Conservation (phyloP, 768 basidiomycete genomes). For the Cytidiella melzeri region DNA sequence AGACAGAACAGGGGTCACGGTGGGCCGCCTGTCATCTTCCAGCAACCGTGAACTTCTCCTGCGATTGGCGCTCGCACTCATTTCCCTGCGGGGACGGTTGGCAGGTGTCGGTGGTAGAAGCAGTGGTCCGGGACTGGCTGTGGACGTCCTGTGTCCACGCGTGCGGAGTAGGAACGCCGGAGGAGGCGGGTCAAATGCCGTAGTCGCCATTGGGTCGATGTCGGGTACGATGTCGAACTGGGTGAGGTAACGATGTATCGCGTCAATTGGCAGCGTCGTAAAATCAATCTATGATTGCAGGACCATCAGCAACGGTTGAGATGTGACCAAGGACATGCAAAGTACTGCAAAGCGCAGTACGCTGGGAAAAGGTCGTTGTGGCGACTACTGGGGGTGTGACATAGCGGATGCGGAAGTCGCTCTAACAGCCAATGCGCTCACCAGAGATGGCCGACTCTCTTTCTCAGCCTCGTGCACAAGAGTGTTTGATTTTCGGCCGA, state of each 20-base stretch:
- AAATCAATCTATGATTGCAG: constrained; percentile 59
- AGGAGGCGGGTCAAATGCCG: constrained; percentile 62
- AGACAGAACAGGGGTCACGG: constrained; percentile 56
- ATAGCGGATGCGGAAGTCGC: not conserved
- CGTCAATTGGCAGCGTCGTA: constrained; percentile 54
- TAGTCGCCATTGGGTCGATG: constrained; percentile 65
- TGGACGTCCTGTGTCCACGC: constrained; percentile 38
- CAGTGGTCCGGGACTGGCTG: constrained; percentile 18
- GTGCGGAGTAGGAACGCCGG: constrained; percentile 55
- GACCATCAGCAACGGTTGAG: not conserved
- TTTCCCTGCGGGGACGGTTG: constrained; percentile 67
- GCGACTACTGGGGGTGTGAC: not conserved
- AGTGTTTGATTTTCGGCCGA: constrained; percentile 2
- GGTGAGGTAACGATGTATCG: constrained; percentile 65
- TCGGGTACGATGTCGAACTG: constrained; percentile 67
- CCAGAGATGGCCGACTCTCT: constrained; percentile 18
- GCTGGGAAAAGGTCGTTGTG: not conserved
- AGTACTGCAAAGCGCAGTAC: not conserved
- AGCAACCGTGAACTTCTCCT: constrained; percentile 67
- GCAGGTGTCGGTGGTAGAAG: constrained; percentile 45
- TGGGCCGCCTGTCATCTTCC: constrained; percentile 45
- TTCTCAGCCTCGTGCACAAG: constrained; percentile 10
- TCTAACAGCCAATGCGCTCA: constrained; percentile 11
- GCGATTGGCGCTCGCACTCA: constrained; percentile 48
- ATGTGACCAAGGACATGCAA: not conserved